A percentile compares a stretch with the other conserved stretches of the same genome.
Conservation (phyloP, 495 filamentous ascomycete genomes). For the Penicillium herquei region DNA sequence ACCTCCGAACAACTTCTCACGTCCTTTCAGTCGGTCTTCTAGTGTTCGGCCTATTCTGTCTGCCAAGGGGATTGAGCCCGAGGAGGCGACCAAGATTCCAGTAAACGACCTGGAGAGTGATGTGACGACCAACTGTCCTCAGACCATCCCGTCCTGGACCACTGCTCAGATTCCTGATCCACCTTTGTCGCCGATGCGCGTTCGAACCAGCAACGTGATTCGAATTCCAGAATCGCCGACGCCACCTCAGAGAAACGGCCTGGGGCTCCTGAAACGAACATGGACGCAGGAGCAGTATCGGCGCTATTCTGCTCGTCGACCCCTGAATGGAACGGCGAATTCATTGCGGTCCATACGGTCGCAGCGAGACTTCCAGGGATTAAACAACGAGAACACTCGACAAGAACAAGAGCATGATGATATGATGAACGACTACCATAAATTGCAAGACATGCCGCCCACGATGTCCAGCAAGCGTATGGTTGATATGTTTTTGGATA, state of each 20-base stretch:
- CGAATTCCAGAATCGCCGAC: conserved; percentile 31
- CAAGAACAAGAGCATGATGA: conserved; percentile 24
- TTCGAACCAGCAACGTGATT: conserved; percentile 21
- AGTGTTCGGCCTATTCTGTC: conserved; percentile 28
- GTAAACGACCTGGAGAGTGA: not conserved
- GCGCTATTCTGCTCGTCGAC: conserved; percentile 35
- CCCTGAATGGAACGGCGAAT: conserved; percentile 21
- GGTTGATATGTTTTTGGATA: conserved; percentile 60
- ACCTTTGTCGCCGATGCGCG: conserved; percentile 27
- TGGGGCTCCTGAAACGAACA: conserved; percentile 20
- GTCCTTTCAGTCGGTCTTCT: conserved; percentile 35
- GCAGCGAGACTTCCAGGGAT: conserved; percentile 20
- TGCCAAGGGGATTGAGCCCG: conserved; percentile 14
- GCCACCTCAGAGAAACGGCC: conserved; percentile 21
- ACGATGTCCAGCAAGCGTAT: conserved; percentile 54
- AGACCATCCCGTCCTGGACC: conserved; percentile 3
- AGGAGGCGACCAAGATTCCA: not conserved
- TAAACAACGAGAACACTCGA: conserved; percentile 34
- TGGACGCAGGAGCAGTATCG: conserved; percentile 34
- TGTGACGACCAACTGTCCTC: not conserved
- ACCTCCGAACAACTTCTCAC: conserved; percentile 36
- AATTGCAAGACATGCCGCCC: conserved; percentile 22
- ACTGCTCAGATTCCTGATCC: not conserved
- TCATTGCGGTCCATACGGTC: conserved; percentile 32
- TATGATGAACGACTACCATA: conserved; percentile 19